Base-by-base conservation (phyloP, 2,329 filamentous ascomycete species). In the Trichoderma atrobrunneum region DNA sequence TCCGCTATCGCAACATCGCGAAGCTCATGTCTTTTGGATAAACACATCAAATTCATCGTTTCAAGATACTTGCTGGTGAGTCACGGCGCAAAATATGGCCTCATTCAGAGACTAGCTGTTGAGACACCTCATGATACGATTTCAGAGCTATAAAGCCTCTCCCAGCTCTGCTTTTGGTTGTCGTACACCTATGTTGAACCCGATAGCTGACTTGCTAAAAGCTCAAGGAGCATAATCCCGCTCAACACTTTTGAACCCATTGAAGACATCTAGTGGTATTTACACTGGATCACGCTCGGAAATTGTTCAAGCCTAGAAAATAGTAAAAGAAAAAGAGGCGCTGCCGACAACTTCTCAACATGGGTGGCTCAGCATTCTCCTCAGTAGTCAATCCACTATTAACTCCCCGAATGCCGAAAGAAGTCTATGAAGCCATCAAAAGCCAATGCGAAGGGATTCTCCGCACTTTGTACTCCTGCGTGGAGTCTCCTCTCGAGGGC, bases 341-440 rank as follows among this genome's bases (percentile, higher is more conserved):
- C 34, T 3, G 18, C 26, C 26, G 30, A 18, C 34, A 21, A 18
- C 6, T 18, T 18, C 39, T 64, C 75, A 73, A 8, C 28, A 94
- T 94, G 92, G 92, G 92, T 24, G 92, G 92, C 21, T 82, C 81
- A 1, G 88, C 86, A 0, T 93, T 93, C 74, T 73, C 83, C 1
- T 81, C 79, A 26, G 84, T 82, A 28, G 74, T 76, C 1, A 78
- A 86, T 30, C 78, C 85, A 1, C 84, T 93, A 11, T 75, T 79
- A 72, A 92, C 90, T 0, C 92, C 92, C 4, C 89, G 93, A 21
- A 92, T 95, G 88, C 82, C 84, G 5, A 82, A 83, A 1, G 74
- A 79, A 0, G 80, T 91, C 36, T 95, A 95, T 80, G 67, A 81
- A 1, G 73, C 79, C 1, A 82, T 90, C 32, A 87, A 87, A 26